phyloP scores from a whole-genome alignment of 768 basidiomycete genomes.

The Tulasnella sp. region DNA sequence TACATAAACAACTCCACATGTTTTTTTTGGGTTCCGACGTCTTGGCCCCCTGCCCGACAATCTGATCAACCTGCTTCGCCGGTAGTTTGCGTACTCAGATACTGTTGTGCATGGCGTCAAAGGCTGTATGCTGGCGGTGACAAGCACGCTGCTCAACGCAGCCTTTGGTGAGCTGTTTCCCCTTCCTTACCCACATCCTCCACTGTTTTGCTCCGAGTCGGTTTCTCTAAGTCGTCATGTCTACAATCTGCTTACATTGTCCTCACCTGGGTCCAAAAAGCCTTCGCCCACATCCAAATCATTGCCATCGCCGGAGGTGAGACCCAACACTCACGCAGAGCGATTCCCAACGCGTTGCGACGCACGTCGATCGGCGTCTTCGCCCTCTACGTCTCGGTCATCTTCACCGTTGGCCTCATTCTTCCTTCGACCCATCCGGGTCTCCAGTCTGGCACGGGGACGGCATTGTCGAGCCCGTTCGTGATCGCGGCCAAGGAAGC shows the following conservation, averaged over 20 bases:
- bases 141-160: slow-evolving; percentile 19
- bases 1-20: not conserved
- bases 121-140: slow-evolving; percentile 18
- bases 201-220: too few species aligned
- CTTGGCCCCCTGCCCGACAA: too few species aligned
- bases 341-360: slow-evolving; percentile 17
- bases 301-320: slow-evolving; percentile 19
- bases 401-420: slow-evolving; percentile 17
- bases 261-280: too few species aligned
- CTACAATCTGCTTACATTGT: too few species aligned
- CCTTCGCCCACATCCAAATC: slow-evolving; percentile 18
- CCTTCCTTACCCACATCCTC: too few species aligned
- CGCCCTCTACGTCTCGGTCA: slow-evolving; percentile 17
- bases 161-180: slow-evolving; percentile 14
- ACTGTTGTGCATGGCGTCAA: slow-evolving; percentile 12
- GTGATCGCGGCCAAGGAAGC: slow-evolving; percentile 26
- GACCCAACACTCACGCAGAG: slow-evolving; percentile 15
- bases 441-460: slow-evolving; percentile 22
- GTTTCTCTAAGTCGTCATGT: too few species aligned
- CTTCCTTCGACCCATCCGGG: slow-evolving; percentile 23
- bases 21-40: slow-evolving; percentile 1
- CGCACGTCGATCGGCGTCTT: slow-evolving; percentile 17
- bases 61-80: too few species aligned
- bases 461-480: slow-evolving; percentile 28
- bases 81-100: not conserved